phyloP scores from a whole-genome alignment of 179 eudicot genomes.

The Monotropa hypopitys region DNA sequence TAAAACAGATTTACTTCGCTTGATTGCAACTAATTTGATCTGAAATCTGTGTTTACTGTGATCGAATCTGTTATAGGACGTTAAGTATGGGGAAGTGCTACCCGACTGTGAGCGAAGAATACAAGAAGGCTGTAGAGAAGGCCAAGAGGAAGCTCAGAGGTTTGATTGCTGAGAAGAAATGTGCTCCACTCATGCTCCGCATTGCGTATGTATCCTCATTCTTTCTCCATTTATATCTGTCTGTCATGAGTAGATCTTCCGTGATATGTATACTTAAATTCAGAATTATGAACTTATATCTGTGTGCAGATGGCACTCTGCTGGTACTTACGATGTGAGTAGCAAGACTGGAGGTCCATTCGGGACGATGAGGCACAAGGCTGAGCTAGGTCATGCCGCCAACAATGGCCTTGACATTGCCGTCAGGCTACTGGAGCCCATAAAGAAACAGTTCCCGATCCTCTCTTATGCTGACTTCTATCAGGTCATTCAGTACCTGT shows the following conservation, averaged over 20 bases:
- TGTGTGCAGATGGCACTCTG: constrained; percentile 87
- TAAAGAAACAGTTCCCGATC: constrained; percentile 72
- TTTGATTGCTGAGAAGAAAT: constrained; percentile 58
- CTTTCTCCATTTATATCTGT: too few relatives aligned
- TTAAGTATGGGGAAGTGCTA: constrained; percentile 43
- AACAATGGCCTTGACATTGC: constrained; percentile 88
- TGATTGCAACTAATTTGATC: not conserved
- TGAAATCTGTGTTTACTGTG: not conserved
- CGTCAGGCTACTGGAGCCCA: constrained; percentile 59
- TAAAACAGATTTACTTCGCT: too few relatives aligned
- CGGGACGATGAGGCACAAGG: constrained; percentile 73
- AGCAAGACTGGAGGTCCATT: constrained; percentile 91
- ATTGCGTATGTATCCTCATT: constrained; percentile 41
- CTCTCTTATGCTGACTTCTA: constrained; percentile 61
- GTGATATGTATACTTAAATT: not conserved
- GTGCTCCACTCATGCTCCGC: constrained; percentile 75
- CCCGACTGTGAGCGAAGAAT: constrained; percentile 60
- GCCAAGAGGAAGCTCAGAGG: constrained; percentile 59
- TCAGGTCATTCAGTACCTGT: too few relatives aligned
- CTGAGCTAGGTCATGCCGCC: constrained; percentile 61
- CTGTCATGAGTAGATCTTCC: not conserved
- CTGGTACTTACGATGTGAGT: constrained; percentile 73
- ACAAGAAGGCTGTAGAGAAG: constrained; percentile 47
- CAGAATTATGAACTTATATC: not conserved
- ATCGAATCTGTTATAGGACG: not conserved